A percentile compares a stretch with the other conserved stretches of the same genome.
Conservation (phyloP, 192 early-diverging fungal genomes). For the Coemansia sp. region DNA sequence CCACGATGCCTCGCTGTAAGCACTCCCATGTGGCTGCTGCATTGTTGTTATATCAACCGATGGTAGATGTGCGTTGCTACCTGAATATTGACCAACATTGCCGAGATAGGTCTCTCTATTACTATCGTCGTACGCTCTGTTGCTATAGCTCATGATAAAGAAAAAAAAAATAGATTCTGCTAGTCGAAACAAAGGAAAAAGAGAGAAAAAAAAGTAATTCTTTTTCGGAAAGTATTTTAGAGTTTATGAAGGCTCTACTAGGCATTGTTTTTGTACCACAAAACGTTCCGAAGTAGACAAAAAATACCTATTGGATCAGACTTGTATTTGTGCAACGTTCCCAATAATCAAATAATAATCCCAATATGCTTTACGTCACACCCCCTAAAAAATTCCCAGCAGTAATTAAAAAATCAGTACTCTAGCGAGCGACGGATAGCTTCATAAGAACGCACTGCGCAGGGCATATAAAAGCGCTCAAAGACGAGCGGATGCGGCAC, state of each 20-base stretch:
- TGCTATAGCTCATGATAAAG: not conserved
- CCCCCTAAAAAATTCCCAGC: not conserved
- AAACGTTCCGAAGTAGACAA: not conserved
- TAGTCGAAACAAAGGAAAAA: not conserved
- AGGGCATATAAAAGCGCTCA: conserved; percentile 94
- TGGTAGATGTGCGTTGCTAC: not conserved
- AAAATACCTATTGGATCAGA: not conserved
- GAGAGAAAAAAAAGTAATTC: not conserved
- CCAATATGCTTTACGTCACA: not conserved
- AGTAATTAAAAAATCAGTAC: conserved; percentile 54
- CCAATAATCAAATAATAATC: no score
- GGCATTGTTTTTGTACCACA: not conserved
- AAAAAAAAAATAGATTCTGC: not conserved
- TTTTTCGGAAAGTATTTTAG: no score
- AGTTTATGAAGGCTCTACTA: not conserved
- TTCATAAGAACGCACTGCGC: conserved; percentile 80
- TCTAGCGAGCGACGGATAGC: conserved; percentile 81
- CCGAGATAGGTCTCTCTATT: not conserved
- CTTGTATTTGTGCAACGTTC: not conserved
- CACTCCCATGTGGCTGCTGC: conserved; percentile 25
- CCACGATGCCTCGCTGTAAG: conserved; percentile 44
- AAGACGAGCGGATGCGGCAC: conserved; percentile 91
- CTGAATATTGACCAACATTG: not conserved
- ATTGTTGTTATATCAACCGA: conserved; percentile 42
- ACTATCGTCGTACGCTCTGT: not conserved